Evolutionary conservation across 306 rosid genomes (phyloP).

Genomic region (Vachellia pachyceras): DNA sequence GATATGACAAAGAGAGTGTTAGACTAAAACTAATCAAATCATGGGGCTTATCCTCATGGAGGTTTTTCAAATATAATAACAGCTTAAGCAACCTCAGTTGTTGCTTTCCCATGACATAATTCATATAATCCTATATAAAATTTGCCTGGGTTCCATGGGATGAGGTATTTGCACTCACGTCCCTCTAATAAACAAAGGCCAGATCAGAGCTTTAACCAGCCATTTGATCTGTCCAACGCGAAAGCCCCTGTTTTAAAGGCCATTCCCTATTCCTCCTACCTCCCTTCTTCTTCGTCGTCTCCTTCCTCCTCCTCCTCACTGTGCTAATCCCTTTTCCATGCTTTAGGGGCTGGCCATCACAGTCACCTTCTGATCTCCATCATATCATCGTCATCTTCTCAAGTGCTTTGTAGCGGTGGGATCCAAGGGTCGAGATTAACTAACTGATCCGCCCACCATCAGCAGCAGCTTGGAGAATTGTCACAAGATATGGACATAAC

Average conservation of each 20-base stretch:
- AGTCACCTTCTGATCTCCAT: constrained; percentile 17
- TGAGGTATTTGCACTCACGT: constrained; percentile 69
- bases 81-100: constrained; percentile 34
- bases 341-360: constrained; percentile 24
- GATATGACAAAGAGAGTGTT: constrained; percentile 41
- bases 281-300: too few species aligned
- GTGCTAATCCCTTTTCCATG: constrained; percentile 36
- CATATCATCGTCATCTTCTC: neutral
- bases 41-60: constrained; percentile 48
- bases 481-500: constrained; percentile 51
- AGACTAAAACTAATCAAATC: constrained; percentile 37
- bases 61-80: constrained; percentile 18
- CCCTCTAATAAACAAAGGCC: constrained; percentile 58
- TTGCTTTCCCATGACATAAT: constrained; percentile 55
- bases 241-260: constrained; percentile 54
- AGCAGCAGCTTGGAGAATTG: constrained; percentile 25
- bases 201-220: constrained; percentile 28
- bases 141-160: constrained; percentile 27
- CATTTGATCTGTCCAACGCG: constrained; percentile 70
- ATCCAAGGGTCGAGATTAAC: constrained; percentile 21
- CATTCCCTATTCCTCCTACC: constrained; percentile 43
- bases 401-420: constrained; percentile 5
- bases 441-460: neutral
- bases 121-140: constrained; percentile 7
- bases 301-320: constrained; percentile 25